Evolutionary conservation across 2,329 filamentous ascomycete species (phyloP).

Genomic region (Ophiostoma tasmaniense): DNA sequence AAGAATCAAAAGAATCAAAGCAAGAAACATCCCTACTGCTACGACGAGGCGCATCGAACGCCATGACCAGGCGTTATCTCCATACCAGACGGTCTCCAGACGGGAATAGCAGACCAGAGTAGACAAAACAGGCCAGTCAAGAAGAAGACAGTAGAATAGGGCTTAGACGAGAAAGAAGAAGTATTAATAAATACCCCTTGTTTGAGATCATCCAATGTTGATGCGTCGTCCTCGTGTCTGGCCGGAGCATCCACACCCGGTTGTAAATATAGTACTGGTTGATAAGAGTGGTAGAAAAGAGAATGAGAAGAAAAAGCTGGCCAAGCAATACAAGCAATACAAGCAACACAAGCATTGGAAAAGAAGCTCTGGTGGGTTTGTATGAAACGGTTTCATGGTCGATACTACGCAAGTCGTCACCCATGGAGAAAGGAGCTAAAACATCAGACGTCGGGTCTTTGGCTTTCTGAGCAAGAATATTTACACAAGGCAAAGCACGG

Average conservation of each 20-base stretch:
- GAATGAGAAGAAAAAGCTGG: too few species aligned
- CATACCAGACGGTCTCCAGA: not conserved
- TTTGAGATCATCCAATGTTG: slow-evolving; percentile 2
- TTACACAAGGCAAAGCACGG: not conserved
- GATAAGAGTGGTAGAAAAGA: too few species aligned
- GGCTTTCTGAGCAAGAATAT: not conserved
- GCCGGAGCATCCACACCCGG: not conserved
- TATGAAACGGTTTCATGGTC: not conserved
- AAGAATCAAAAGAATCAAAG: not conserved
- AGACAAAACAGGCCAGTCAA: too few species aligned
- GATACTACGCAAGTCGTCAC: not conserved
- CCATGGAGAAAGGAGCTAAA: not conserved
- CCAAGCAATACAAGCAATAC: not conserved
- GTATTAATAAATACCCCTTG: slow-evolving; percentile 3
- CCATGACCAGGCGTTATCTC: not conserved
- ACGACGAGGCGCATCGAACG: not conserved
- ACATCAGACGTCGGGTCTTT: not conserved
- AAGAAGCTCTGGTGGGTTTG: not conserved
- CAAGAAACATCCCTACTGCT: not conserved
- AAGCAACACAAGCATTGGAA: not conserved
- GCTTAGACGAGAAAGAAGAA: not conserved
- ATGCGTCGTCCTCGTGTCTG: not conserved
- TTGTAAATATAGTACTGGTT: not conserved
- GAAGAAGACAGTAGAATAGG: not conserved
- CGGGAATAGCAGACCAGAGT: not conserved